Evolutionary conservation across 805 yeast species (phyloP).

Genomic region (Wickerhamiella kazuoi): DNA sequence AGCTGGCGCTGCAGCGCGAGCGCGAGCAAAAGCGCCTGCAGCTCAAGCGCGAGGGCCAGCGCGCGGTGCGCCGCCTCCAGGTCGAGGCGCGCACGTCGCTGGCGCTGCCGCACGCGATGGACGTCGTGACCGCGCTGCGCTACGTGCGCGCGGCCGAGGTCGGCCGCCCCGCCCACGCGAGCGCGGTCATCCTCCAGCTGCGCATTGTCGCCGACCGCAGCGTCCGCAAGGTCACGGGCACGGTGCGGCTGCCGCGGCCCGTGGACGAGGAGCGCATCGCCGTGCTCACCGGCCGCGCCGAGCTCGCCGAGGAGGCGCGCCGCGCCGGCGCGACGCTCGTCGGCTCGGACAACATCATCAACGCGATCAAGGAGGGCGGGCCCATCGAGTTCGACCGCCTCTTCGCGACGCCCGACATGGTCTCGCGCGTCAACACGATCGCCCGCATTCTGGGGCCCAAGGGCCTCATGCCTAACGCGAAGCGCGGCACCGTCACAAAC

Average conservation of each 20-base stretch:
- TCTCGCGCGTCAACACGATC: slow-evolving; percentile 38
- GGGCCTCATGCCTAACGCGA: slow-evolving; percentile 74
- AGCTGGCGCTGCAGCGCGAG: slow-evolving; percentile 20
- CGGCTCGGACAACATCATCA: slow-evolving; percentile 59
- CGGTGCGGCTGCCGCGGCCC: slow-evolving; percentile 54
- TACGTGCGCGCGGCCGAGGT: slow-evolving; percentile 80
- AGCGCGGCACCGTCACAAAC: slow-evolving; percentile 71
- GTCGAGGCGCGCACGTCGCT: slow-evolving; percentile 27
- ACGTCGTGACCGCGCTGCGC: slow-evolving; percentile 51
- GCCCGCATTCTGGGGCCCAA: slow-evolving; percentile 78
- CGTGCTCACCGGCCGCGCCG: slow-evolving; percentile 47
- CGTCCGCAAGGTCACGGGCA: slow-evolving; percentile 55
- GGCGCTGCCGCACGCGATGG: slow-evolving; percentile 48
- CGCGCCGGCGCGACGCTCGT: slow-evolving; percentile 43
- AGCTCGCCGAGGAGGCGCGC: slow-evolving; percentile 34
- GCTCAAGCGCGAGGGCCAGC: slow-evolving; percentile 15
- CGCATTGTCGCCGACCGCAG: slow-evolving; percentile 59
- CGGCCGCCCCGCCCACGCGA: slow-evolving; percentile 56
- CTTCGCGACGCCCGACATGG: slow-evolving; percentile 72
- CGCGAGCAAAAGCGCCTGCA: slow-evolving; percentile 18
- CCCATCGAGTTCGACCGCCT: slow-evolving; percentile 50
- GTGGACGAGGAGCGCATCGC: slow-evolving; percentile 45
- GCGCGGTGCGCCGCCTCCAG: slow-evolving; percentile 13
- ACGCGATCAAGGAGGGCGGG: slow-evolving; percentile 37
- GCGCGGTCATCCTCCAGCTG: slow-evolving; percentile 51